These are phyloP conservation scores for Phoenix roebelenii DNA, from an alignment of 176 grass and related monocot genomes.

Conservation along the genomic window DNA sequence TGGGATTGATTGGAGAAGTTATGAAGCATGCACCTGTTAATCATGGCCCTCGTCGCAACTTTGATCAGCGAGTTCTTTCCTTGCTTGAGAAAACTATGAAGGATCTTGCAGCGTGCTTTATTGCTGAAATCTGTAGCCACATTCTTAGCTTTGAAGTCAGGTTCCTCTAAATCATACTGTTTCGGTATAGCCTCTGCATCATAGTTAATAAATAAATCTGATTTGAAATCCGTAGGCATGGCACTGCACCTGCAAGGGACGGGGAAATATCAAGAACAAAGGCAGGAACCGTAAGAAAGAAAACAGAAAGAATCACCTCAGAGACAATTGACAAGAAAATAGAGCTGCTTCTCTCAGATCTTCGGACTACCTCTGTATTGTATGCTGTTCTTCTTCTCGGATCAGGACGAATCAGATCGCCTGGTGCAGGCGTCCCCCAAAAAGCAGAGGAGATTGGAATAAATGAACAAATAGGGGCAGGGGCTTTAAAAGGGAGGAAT, in stretches of 20 bases:
- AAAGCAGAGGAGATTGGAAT: too few relatives aligned
- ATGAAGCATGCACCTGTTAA: slow-evolving; percentile 33
- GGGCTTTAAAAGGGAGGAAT: too few relatives aligned
- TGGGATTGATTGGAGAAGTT: too few relatives aligned
- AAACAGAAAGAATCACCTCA: too few relatives aligned
- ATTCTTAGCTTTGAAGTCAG: slow-evolving; percentile 44
- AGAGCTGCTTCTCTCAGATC: too few relatives aligned
- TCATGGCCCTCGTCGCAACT: slow-evolving; percentile 40
- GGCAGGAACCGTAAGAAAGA: too few relatives aligned
- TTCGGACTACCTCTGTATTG: too few relatives aligned
- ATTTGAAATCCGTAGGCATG: slow-evolving; percentile 59
- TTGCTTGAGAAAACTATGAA: slow-evolving; percentile 67
- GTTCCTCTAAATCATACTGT: slow-evolving; percentile 60
- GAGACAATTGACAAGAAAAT: too few relatives aligned
- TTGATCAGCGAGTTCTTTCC: slow-evolving; percentile 65
- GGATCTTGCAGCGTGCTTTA: slow-evolving; percentile 46
- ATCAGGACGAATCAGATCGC: too few relatives aligned
- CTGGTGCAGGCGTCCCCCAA: too few relatives aligned
- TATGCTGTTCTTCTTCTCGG: too few relatives aligned
- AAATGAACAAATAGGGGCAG: too few relatives aligned
- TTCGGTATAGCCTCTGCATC: background rate
- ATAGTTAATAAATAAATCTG: slow-evolving; percentile 4
- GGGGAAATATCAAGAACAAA: background rate
- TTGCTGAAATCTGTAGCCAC: slow-evolving; percentile 39
- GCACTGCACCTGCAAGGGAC: slow-evolving; percentile 27